These are phyloP conservation scores for Pseudohalonectria lignicola DNA, from an alignment of 2,329 filamentous ascomycete species.

Conservation along the genomic window DNA sequence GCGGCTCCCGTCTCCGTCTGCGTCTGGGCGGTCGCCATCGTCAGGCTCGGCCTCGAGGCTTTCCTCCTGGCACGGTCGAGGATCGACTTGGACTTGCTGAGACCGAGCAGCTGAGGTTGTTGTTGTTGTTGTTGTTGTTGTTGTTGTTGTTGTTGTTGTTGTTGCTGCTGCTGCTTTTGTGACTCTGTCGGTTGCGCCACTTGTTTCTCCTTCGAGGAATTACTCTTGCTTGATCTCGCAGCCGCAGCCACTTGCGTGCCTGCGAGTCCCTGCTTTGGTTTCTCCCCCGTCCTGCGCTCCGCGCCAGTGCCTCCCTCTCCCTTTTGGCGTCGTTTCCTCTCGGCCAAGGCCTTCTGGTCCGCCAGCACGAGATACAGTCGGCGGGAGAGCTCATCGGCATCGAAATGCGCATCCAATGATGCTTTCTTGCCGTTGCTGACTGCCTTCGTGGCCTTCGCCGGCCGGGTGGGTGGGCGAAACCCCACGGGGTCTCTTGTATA, in stretches of 20 bases:
- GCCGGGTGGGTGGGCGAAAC: neutral
- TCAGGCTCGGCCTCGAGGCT: neutral
- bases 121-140: neutral
- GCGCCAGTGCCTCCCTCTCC: conserved; percentile 10
- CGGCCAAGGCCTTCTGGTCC: conserved; percentile 32
- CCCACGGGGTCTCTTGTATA: neutral
- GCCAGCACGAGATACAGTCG: conserved; percentile 38
- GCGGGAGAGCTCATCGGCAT: conserved; percentile 42
- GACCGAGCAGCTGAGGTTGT: neutral
- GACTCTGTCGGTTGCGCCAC: no score
- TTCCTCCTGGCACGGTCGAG: neutral
- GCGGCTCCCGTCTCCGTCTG: conserved; percentile 2
- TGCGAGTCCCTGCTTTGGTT: conserved; percentile 2
- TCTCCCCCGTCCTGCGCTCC: conserved; percentile 4
- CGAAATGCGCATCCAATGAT: conserved; percentile 25
- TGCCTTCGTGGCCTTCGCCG: conserved; percentile 1
- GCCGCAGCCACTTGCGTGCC: neutral
- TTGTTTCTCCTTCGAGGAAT: conserved; percentile 1
- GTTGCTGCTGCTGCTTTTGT: conserved; percentile 1
- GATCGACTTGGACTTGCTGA: neutral
- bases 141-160: conserved; percentile 2
- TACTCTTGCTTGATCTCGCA: no score
- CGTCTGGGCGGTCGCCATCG: neutral
- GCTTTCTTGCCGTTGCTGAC: no score
- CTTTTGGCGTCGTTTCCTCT: conserved; percentile 19